A percentile compares a stretch with the other conserved stretches of the same genome.
phyloP scores from a whole-genome alignment of 2,329 filamentous ascomycete genomes.

The Penicillium sp. region DNA sequence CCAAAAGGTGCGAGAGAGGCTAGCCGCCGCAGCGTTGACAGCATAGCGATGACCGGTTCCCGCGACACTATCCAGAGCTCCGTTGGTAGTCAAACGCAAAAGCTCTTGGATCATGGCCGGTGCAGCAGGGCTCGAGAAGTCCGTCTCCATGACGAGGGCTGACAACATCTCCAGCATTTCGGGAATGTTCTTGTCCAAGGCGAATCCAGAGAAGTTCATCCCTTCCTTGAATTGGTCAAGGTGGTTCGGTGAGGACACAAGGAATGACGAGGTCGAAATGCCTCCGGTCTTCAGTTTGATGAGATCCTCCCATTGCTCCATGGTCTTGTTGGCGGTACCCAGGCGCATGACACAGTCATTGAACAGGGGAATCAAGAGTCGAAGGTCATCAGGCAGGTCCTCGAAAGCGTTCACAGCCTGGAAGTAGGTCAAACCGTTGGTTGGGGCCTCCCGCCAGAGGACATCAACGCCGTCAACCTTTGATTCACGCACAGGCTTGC shows the following conservation, averaged over 20 bases:
- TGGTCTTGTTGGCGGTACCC: constrained; percentile 80
- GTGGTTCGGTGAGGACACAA: constrained; percentile 73
- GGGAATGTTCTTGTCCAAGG: constrained; percentile 83
- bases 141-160: constrained; percentile 77
- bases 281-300: constrained; percentile 97
- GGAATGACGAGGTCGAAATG: constrained; percentile 78
- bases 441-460: constrained; percentile 89
- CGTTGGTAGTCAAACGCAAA: constrained; percentile 80
- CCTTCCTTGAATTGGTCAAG: constrained; percentile 74
- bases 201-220: constrained; percentile 78
- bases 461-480: constrained; percentile 64
- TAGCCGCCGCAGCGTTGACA: constrained; percentile 76
- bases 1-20: constrained; percentile 68
- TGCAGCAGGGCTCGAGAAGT: constrained; percentile 82
- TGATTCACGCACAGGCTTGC: constrained; percentile 63
- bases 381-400: constrained; percentile 77
- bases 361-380: constrained; percentile 83
- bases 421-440: constrained; percentile 95
- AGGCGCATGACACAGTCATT: constrained; percentile 90
- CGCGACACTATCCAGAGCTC: constrained; percentile 86
- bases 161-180: constrained; percentile 86
- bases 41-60: constrained; percentile 87
- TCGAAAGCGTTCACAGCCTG: constrained; percentile 79
- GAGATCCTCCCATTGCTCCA: constrained; percentile 91
- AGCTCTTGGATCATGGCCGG: constrained; percentile 81